Evolutionary conservation across 176 grass and related monocot genomes (phyloP), one percentile per base, ranked within the genome.

Genomic region (Phyllostachys edulis): DNA sequence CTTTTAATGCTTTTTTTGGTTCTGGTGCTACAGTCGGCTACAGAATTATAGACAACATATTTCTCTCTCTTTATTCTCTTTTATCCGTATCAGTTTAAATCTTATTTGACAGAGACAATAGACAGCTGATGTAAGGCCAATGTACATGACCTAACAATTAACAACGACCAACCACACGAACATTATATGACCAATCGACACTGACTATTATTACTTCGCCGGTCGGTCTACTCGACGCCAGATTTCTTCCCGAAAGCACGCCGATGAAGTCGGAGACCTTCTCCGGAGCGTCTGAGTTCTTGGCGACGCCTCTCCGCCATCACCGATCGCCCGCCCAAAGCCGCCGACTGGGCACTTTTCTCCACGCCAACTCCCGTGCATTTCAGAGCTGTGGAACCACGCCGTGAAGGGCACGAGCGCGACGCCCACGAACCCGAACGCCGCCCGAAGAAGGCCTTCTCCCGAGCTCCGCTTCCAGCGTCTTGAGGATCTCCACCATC

Each of bases 221-320:
- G 56, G 12, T 14, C 20, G 17, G 39, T 5, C 77, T 79, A 79
- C 77, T 79, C 85, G 21, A 85, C 1, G 50, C 82, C 81, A 20
- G 41, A 20, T 59, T 15, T 69, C 80, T 93, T 87, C 76, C 44
- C 80, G 7, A n/a, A n/a, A 87, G 29, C 3, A 27, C 20, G 27
- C 59, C 51, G 27, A 84, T n/a, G 76, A 87, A 88, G 4, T 78
- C 88, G 39, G 77, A 81, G 3, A 92, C 38, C 87, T 85, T 90
- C 8, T 78, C 68, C 1, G 74, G 68, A 27, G 81, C 20, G 13
- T 4, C 27, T 2, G 90, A 60, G 51, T 23, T 21, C 85, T 80
- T 86, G 1, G 71, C 71, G 5, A 90, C 91, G 46, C 71, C 70
- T 23, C 83, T 85, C 64, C 77, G n/a, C n/a, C n/a, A n/a, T n/a